Percentiles rank a stretch among this genome's conserved stretches.
Evolutionary conservation across 1,284 basidiomycete genomes (phyloP).

Genomic region (Apiotrichum veenhuisii): DNA sequence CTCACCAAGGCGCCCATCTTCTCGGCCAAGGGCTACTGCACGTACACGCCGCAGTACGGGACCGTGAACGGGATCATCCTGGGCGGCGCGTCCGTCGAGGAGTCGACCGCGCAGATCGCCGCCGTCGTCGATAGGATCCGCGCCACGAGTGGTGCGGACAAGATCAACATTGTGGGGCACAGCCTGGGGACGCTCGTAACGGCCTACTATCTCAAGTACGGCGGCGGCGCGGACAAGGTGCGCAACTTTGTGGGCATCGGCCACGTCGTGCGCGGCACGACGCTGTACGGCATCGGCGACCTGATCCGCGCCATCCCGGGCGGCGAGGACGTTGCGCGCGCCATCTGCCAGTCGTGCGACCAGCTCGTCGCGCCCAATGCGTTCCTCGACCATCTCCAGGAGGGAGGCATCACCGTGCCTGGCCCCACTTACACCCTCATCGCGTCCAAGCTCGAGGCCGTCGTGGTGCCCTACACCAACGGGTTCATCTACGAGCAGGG

Average conservation of each 20-base stretch:
- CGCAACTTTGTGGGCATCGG: conserved; percentile 4
- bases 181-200: conserved; percentile 1
- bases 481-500: neutral
- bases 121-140: neutral
- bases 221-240: conserved; percentile 1
- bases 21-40: neutral
- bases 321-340: neutral
- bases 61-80: neutral
- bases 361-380: neutral
- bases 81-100: no score
- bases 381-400: conserved; percentile 1
- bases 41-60: neutral
- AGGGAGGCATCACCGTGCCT: neutral
- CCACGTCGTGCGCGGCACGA: conserved; percentile 1
- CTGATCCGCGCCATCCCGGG: neutral
- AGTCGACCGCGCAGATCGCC: neutral
- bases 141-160: neutral
- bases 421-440: conserved; percentile 4
- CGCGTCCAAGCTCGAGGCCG: neutral
- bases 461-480: neutral
- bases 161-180: neutral
- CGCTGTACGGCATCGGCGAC: neutral
- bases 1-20: neutral
- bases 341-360: neutral
- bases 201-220: conserved; percentile 5